Conservation (phyloP, 306 rosid genomes). For the Prunus fruticosa region DNA sequence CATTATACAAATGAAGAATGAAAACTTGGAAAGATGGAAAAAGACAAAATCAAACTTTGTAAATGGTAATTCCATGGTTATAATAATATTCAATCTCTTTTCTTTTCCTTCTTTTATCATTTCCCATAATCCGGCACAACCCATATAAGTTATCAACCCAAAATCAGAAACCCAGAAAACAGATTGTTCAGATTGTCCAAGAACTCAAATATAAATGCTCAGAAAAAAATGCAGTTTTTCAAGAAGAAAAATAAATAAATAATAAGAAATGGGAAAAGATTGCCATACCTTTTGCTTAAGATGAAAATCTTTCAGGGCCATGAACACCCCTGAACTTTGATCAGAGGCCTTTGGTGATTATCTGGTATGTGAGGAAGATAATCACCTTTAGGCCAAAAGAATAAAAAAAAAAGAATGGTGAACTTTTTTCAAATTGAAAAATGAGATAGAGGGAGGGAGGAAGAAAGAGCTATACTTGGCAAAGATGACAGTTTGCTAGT, state of each 20-base stretch:
- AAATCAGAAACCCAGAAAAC: neutral
- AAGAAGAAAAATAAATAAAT: neutral
- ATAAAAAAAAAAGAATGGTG: neutral
- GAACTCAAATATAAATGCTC: neutral
- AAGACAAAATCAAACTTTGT: neutral
- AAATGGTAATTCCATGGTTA: neutral
- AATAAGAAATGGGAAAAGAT: neutral
- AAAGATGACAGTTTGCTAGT: neutral
- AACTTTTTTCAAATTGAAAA: neutral
- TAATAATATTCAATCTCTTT: neutral
- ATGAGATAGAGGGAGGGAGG: neutral
- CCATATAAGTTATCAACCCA: neutral
- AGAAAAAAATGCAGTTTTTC: neutral
- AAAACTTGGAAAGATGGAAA: neutral
- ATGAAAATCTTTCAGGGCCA: conserved; percentile 44
- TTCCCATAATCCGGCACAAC: neutral
- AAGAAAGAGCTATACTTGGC: neutral
- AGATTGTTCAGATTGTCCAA: neutral
- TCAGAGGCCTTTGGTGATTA: conserved; percentile 7
- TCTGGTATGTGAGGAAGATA: neutral
- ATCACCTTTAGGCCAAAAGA: conserved; percentile 10
- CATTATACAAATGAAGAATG: neutral
- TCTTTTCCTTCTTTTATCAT: neutral
- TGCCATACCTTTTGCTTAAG: conserved; percentile 37
- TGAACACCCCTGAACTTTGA: conserved; percentile 8